Conservation (phyloP, 192 early-diverging fungal species). For the Backusella psychrophila region DNA sequence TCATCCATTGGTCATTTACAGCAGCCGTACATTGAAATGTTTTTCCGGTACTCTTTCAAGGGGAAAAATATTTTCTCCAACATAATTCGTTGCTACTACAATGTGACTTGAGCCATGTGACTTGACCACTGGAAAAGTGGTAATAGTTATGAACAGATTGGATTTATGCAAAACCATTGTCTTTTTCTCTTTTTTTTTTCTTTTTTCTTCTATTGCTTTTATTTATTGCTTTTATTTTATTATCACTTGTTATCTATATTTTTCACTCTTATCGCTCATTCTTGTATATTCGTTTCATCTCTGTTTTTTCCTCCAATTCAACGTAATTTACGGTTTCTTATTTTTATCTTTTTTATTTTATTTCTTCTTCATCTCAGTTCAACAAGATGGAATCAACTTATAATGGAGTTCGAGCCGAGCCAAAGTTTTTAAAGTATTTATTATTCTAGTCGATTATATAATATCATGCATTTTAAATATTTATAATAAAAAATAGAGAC, state of each 20-base stretch:
- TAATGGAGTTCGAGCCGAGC: conserved; percentile 45
- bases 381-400: conserved; percentile 10
- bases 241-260: background rate
- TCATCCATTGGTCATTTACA: background rate
- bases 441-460: background rate
- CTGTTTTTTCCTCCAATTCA: background rate
- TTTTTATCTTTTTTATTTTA: background rate
- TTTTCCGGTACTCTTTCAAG: background rate
- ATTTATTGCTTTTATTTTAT: background rate
- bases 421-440: conserved; percentile 46
- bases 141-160: background rate
- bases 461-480: background rate
- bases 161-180: background rate
- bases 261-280: background rate
- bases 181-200: background rate
- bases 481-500: conserved; percentile 39
- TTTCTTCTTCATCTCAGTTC: background rate
- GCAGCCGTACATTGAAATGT: background rate
- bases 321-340: background rate
- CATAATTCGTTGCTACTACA: background rate
- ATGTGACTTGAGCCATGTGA: background rate
- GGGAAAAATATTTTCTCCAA: background rate
- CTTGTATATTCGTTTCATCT: background rate
- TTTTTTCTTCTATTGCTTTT: background rate
- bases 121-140: background rate